A percentile compares a stretch with the other conserved stretches of the same genome.
phyloP scores from a whole-genome alignment of 2,329 filamentous ascomycete species.

The Didymella pinodella region DNA sequence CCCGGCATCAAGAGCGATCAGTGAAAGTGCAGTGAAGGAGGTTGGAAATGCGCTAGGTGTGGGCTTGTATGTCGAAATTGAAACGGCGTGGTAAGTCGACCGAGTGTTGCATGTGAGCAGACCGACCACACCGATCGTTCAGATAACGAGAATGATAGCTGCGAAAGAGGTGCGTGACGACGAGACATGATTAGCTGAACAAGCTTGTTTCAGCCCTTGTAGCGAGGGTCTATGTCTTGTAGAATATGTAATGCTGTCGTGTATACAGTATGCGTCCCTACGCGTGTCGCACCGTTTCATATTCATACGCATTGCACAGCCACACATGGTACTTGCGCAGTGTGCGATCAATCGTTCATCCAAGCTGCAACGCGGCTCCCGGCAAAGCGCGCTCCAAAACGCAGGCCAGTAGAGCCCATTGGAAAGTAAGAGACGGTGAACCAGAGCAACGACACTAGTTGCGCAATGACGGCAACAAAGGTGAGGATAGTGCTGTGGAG shows the following conservation, averaged over 20 bases:
- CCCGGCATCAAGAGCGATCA: conserved; percentile 3
- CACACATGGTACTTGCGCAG: conserved; percentile 4
- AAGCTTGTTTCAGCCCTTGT: conserved; percentile 12
- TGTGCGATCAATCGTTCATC: conserved; percentile 72
- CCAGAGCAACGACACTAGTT: conserved; percentile 85
- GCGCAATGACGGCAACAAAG: conserved; percentile 80
- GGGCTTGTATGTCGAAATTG: not conserved
- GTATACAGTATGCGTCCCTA: conserved; percentile 6
- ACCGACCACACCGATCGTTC: conserved; percentile 18
- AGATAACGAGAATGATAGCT: conserved; percentile 5
- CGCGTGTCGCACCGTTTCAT: conserved; percentile 2
- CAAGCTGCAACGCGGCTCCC: conserved; percentile 84
- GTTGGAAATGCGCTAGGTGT: conserved; percentile 8
- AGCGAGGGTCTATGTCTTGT: conserved; percentile 7
- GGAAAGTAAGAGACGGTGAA: conserved; percentile 98
- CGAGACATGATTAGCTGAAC: not conserved
- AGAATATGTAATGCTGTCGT: conserved; percentile 6
- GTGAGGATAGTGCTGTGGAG: conserved; percentile 86
- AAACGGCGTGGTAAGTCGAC: conserved; percentile 18
- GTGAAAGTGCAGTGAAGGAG: conserved; percentile 18
- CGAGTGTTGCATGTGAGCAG: conserved; percentile 17
- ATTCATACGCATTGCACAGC: conserved; percentile 2
- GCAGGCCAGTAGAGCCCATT: conserved; percentile 89
- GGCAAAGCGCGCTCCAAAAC: conserved; percentile 86
- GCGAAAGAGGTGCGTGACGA: conserved; percentile 12